phyloP scores from a whole-genome alignment of 1,284 basidiomycete species.

The Sparassis latifolia region DNA sequence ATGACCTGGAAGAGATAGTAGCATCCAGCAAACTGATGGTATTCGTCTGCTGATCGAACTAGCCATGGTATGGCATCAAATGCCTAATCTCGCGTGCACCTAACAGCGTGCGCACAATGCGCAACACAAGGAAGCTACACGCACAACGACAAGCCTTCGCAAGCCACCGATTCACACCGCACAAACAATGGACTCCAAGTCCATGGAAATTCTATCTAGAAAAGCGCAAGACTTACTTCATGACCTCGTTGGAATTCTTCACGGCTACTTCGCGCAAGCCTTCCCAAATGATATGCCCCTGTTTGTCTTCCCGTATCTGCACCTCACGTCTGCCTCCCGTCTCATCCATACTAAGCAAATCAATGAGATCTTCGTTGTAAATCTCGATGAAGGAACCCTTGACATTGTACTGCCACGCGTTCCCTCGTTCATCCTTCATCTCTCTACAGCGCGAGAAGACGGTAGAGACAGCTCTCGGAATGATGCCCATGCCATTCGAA shows the following conservation, averaged over 20 bases:
- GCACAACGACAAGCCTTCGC: no score
- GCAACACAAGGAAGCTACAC: no score
- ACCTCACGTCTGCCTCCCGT: constrained; percentile 72
- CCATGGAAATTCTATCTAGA: neutral
- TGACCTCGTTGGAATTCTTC: constrained; percentile 79
- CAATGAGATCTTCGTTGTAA: constrained; percentile 96
- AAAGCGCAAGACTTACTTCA: constrained; percentile 57
- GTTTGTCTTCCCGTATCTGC: constrained; percentile 94
- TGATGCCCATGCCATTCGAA: constrained; percentile 84
- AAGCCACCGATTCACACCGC: no score
- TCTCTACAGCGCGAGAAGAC: constrained; percentile 81
- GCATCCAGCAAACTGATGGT: neutral
- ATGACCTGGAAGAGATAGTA: neutral
- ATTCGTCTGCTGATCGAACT: no score
- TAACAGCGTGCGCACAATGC: no score
- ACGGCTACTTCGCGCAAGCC: constrained; percentile 91
- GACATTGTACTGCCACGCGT: constrained; percentile 66
- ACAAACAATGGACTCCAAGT: no score
- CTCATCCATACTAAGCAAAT: constrained; percentile 74
- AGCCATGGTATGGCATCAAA: no score
- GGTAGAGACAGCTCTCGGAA: constrained; percentile 89
- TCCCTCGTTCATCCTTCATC: constrained; percentile 68
- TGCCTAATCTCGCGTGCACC: no score
- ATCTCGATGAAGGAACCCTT: constrained; percentile 94
- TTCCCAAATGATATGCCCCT: constrained; percentile 95